phyloP scores from a whole-genome alignment of 78 protist species.

The Cavenderia fasciculata region DNA sequence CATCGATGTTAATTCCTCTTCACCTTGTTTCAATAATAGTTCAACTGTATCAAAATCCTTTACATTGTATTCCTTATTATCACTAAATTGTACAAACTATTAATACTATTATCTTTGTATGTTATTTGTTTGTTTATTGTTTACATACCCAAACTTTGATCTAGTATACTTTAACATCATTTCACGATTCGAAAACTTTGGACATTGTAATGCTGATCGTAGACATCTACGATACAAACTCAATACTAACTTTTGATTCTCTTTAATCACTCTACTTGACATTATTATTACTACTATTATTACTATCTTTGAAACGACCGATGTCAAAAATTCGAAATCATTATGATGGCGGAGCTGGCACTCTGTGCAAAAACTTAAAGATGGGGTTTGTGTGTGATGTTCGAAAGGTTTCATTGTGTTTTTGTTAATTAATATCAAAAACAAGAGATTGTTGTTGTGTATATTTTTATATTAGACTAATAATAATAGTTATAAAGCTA shows the following conservation, averaged over 20 bases:
- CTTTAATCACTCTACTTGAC: conserved; percentile 47
- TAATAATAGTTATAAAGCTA: not conserved
- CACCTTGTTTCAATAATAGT: conserved; percentile 24
- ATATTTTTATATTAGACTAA: not conserved
- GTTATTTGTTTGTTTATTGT: not conserved
- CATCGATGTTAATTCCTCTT: conserved; percentile 73
- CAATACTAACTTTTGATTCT: conserved; percentile 50
- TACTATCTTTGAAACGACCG: not conserved
- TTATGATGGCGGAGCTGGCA: not conserved
- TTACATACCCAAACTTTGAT: conserved; percentile 17
- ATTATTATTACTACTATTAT: not conserved
- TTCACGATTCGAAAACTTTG: conserved; percentile 29
- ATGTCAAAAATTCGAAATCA: not conserved
- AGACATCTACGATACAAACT: conserved; percentile 60
- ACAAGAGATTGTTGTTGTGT: too few species aligned
- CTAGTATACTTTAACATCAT: conserved; percentile 47
- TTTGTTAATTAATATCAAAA: too few species aligned
- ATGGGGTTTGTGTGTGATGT: not conserved
- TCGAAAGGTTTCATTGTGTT: not conserved
- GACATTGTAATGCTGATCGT: conserved; percentile 43
- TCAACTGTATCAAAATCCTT: conserved; percentile 57
- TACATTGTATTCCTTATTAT: conserved; percentile 8
- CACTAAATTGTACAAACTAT: conserved; percentile 35
- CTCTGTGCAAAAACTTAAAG: not conserved
- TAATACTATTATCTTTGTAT: not conserved